Conservation (phyloP, 2,329 filamentous ascomycete species). For the Ascochyta rabiei region DNA sequence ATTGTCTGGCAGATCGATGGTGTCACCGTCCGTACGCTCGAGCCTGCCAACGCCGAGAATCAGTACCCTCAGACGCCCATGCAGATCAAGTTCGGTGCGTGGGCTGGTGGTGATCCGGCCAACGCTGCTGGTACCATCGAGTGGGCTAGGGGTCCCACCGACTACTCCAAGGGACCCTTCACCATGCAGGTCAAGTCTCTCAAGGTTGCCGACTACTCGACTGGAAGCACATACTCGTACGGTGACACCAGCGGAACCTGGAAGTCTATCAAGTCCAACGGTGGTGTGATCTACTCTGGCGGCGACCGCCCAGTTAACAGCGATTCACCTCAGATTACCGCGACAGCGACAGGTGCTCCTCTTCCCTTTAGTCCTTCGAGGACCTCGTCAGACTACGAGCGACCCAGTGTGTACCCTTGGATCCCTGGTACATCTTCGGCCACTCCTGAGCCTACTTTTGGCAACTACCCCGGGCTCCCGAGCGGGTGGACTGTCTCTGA, state of each 20-base stretch:
- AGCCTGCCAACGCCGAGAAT: constrained; percentile 68
- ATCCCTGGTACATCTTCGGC: constrained; percentile 61
- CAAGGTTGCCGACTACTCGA: constrained; percentile 87
- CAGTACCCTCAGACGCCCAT: constrained; percentile 97
- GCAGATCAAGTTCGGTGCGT: constrained; percentile 89
- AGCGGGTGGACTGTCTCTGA: constrained; percentile 81
- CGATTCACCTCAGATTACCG: constrained; percentile 66
- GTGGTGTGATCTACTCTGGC: constrained; percentile 72
- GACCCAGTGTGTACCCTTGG: constrained; percentile 63
- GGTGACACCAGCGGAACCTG: constrained; percentile 77
- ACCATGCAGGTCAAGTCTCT: constrained; percentile 82
- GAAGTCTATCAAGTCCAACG: constrained; percentile 81
- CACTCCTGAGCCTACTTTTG: constrained; percentile 53
- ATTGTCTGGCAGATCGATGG: constrained; percentile 88
- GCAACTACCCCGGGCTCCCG: constrained; percentile 66
- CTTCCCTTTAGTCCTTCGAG: constrained; percentile 72
- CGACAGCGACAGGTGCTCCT: constrained; percentile 65
- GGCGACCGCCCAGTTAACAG: constrained; percentile 60
- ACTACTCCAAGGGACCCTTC: constrained; percentile 84
- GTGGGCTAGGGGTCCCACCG: constrained; percentile 86
- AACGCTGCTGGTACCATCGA: constrained; percentile 83
- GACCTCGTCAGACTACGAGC: constrained; percentile 55
- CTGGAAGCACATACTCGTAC: constrained; percentile 84
- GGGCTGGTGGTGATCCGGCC: constrained; percentile 85
- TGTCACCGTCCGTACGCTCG: constrained; percentile 76